These are phyloP conservation scores for Rhinocladiella similis DNA, from an alignment of 2,329 filamentous ascomycete species.

Conservation along the genomic window DNA sequence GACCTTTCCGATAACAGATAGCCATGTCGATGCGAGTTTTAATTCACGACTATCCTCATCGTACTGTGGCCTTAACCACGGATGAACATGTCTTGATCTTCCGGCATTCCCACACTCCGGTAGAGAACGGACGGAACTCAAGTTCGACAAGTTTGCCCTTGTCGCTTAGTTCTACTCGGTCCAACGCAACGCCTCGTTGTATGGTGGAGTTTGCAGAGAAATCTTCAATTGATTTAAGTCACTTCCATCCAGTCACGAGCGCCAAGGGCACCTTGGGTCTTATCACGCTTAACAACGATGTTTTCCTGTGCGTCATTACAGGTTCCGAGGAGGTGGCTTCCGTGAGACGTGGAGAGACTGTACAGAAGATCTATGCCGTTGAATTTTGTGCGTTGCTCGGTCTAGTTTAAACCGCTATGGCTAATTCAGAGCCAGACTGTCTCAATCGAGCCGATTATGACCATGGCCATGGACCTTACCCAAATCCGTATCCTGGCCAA, in stretches of 20 bases:
- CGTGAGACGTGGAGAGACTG: slow-evolving; percentile 81
- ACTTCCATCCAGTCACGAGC: slow-evolving; percentile 75
- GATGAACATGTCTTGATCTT: slow-evolving; percentile 79
- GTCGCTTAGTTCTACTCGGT: slow-evolving; percentile 23
- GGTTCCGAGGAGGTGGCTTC: slow-evolving; percentile 75
- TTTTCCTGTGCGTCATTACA: slow-evolving; percentile 89
- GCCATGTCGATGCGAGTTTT: slow-evolving; percentile 71
- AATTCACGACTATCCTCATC: slow-evolving; percentile 81
- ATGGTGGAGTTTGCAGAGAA: slow-evolving; percentile 82
- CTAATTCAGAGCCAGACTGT: slow-evolving; percentile 61
- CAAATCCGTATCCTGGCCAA: slow-evolving; percentile 57
- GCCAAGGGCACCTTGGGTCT: slow-evolving; percentile 86
- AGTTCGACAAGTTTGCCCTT: slow-evolving; percentile 37
- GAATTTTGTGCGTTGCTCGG: slow-evolving; percentile 63
- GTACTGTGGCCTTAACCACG: slow-evolving; percentile 83
- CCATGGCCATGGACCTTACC: slow-evolving; percentile 60
- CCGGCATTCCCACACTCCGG: slow-evolving; percentile 66
- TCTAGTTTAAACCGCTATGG: background rate
- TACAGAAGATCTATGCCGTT: slow-evolving; percentile 81
- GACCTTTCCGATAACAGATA: slow-evolving; percentile 7
- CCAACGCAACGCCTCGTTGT: slow-evolving; percentile 56
- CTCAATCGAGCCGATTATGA: slow-evolving; percentile 86
- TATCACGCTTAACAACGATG: slow-evolving; percentile 78
- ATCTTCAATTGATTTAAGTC: slow-evolving; percentile 65
- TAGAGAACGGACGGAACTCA: slow-evolving; percentile 50